phyloP scores from a whole-genome alignment of 2,329 filamentous ascomycete genomes.

The Calonectria pseudoreteaudii region DNA sequence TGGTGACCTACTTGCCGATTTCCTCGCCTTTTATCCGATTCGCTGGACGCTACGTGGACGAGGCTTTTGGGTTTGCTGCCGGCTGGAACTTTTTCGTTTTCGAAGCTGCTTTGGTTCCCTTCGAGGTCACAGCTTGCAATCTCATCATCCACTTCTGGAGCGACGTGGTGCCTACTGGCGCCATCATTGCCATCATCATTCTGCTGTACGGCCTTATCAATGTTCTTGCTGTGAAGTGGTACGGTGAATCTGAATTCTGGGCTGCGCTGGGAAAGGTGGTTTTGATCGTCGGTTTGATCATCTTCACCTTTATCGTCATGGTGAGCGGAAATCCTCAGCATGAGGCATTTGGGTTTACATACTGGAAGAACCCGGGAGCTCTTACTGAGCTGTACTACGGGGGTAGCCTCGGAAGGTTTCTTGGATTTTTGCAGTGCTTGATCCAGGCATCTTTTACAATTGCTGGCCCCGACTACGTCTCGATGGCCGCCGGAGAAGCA shows the following conservation, averaged over 20 bases:
- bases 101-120: slow-evolving; percentile 75
- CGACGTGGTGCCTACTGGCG: slow-evolving; percentile 68
- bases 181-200: slow-evolving; percentile 68
- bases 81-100: slow-evolving; percentile 83
- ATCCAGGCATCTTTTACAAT: slow-evolving; percentile 78
- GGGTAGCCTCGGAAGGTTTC: slow-evolving; percentile 76
- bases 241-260: slow-evolving; percentile 83
- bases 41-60: slow-evolving; percentile 79
- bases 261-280: slow-evolving; percentile 78
- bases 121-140: slow-evolving; percentile 75
- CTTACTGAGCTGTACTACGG: slow-evolving; percentile 75
- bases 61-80: slow-evolving; percentile 78
- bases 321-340: slow-evolving; percentile 81
- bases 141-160: slow-evolving; percentile 74
- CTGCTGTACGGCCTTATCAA: slow-evolving; percentile 69
- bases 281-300: slow-evolving; percentile 76
- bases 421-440: slow-evolving; percentile 82
- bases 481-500: slow-evolving; percentile 77
- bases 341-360: slow-evolving; percentile 78
- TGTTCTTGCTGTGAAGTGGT: slow-evolving; percentile 78
- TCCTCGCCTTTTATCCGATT: slow-evolving; percentile 84
- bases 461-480: slow-evolving; percentile 75
- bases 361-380: slow-evolving; percentile 75
- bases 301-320: slow-evolving; percentile 87
- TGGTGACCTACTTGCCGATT: slow-evolving; percentile 82